phyloP scores from a whole-genome alignment of 306 rosid species.

The Arachis hypogaea region DNA sequence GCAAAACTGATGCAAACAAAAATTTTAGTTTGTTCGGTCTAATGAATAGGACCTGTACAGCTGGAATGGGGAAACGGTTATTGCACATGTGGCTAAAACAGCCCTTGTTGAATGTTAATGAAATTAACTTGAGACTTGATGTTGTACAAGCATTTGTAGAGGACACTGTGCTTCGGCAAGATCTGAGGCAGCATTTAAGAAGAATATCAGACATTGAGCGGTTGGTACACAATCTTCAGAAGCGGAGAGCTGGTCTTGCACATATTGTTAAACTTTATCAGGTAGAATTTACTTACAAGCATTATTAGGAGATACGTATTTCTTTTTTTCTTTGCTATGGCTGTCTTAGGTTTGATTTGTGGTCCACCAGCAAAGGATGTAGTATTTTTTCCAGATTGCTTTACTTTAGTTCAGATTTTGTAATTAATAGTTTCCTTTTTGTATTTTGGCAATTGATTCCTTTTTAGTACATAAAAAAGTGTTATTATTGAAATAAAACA shows the following conservation, averaged over 20 bases:
- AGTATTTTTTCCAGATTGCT: neutral
- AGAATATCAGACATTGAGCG: constrained; percentile 92
- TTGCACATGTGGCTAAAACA: constrained; percentile 96
- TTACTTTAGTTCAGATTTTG: constrained; percentile 8
- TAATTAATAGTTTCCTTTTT: neutral
- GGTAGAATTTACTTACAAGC: constrained; percentile 47
- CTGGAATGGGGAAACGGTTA: constrained; percentile 96
- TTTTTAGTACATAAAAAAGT: neutral
- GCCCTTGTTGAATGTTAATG: constrained; percentile 80
- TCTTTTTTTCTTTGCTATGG: constrained; percentile 27
- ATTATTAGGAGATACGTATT: constrained; percentile 7
- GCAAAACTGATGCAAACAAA: constrained; percentile 94
- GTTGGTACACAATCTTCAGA: constrained; percentile 73
- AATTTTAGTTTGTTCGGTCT: constrained; percentile 96
- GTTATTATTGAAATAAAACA: constrained; percentile 23
- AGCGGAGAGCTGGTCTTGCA: constrained; percentile 83
- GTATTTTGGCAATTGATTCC: no score
- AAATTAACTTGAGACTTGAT: constrained; percentile 84
- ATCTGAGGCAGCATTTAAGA: constrained; percentile 88
- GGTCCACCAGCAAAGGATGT: constrained; percentile 32
- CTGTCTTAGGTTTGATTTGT: constrained; percentile 32
- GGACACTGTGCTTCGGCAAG: constrained; percentile 81
- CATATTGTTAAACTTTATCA: constrained; percentile 95
- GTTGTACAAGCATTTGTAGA: constrained; percentile 92
- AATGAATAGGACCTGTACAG: constrained; percentile 95